A percentile compares a stretch with the other conserved stretches of the same genome.
These are phyloP conservation scores for Sorghum bicolor DNA, from an alignment of 176 grass and related monocot species.

Conservation along the genomic window DNA sequence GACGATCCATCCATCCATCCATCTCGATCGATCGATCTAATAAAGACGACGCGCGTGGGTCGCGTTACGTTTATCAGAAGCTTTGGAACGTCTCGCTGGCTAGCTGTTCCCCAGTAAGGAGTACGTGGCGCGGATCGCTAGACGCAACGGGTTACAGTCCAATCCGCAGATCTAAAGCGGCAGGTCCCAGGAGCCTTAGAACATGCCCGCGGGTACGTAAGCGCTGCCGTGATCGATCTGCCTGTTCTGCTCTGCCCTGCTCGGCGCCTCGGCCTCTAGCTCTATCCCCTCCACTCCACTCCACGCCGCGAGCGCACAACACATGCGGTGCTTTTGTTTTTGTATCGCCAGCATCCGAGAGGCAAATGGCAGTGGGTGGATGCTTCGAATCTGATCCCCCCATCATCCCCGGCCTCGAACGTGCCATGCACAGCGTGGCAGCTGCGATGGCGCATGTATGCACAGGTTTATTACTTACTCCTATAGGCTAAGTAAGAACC, in stretches of 20 bases:
- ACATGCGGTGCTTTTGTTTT: constrained; percentile 1
- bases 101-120: not conserved
- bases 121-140: not conserved
- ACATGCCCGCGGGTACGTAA: not conserved
- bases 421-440: constrained; percentile 6
- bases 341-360: not conserved
- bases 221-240: not conserved
- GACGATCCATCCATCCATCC: not conserved
- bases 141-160: not conserved
- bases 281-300: no score
- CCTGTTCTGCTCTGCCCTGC: no score
- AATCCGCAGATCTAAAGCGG: not conserved
- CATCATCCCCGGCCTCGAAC: not conserved
- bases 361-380: not conserved
- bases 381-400: constrained; percentile 25
- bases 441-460: not conserved
- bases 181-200: not conserved
- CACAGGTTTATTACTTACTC: not conserved
- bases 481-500: not conserved
- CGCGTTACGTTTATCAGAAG: not conserved
- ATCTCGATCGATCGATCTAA: not conserved
- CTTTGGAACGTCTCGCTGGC: not conserved
- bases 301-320: not conserved
- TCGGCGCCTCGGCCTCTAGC: no score
- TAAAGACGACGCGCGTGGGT: not conserved